phyloP scores from a whole-genome alignment of 139 green algal species.

The Edaphochlamys debaryana region DNA sequence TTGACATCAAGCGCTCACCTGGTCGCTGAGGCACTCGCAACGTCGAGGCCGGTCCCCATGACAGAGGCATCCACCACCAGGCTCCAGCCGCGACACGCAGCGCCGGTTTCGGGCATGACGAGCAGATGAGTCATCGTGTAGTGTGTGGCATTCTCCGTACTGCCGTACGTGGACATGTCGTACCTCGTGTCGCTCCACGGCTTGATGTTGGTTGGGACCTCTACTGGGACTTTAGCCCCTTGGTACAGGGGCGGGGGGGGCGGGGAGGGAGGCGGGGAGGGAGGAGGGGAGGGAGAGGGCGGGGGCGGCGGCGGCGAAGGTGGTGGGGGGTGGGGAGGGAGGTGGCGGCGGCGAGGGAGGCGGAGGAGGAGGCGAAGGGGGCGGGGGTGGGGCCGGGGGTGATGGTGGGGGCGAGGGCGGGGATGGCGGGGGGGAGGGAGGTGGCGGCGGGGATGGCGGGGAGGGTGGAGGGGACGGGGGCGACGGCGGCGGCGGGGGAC shows the following conservation, averaged over 20 bases:
- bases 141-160: not conserved
- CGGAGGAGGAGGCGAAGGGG: not conserved
- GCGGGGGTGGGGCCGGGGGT: no score
- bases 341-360: not conserved
- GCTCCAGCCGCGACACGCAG: not conserved
- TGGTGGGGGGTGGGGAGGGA: no score
- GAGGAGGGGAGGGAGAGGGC: no score
- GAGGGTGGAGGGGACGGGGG: no score
- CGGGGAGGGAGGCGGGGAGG: no score
- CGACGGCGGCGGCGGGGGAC: not conserved
- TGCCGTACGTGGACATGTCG: constrained; percentile 22
- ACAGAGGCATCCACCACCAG: not conserved
- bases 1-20: no score
- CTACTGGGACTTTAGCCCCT: no score
- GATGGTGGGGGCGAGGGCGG: no score
- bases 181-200: not conserved
- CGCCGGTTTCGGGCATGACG: not conserved
- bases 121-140: not conserved
- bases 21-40: no score
- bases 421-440: no score
- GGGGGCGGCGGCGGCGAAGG: no score
- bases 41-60: not conserved
- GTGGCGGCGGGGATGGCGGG: no score
- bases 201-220: not conserved
- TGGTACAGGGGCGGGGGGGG: not conserved